Base-by-base conservation (phyloP, 768 basidiomycete species). In the Chiua virens region DNA sequence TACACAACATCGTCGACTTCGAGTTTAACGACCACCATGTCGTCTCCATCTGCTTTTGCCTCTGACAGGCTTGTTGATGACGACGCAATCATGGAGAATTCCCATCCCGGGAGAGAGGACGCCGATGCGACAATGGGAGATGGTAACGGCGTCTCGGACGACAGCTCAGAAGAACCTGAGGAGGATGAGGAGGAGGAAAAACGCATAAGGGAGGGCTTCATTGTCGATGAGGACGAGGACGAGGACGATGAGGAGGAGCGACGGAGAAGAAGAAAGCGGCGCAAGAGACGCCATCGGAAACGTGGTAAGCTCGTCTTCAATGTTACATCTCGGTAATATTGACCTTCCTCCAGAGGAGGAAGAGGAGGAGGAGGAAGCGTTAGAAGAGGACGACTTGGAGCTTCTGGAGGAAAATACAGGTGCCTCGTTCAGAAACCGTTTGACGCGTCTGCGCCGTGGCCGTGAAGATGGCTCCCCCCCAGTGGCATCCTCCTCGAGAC, bases 151-250 rank as follows among this genome's bases (percentile, higher is more conserved):
- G 71, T 71, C 49, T 81, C 83, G 18, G 88, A 89, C 65, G 90
- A 93, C 70, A 92, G 90, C 67, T 92, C 90, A 40, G 91, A 92
- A 61, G 89, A 93, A 63, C 87, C 82, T 32, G 91, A 95, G 34
- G 93, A 96, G 42, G 93, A 96, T 63, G 89, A 85, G 60, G 95
- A 96, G 55, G 93, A 93, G 72, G 87, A 76, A 60, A 79, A 81
- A 50, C 77, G 81, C 50, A 83, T 97, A 49, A 75, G 83, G 45
- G 89, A 94, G 44, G 94, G 91, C 0, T 97, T 98, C 65, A 97
- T 98, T 60, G 93, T 94, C 8, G 89, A 89, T 9, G 92, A 95
- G 52, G 92, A 89, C 1, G 88, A 93, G n/a, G 91, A 87, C 4
- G 87, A 83, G 0, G 83, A 82, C 2, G 82, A 79, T 14, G 82